phyloP scores from a whole-genome alignment of 2,329 filamentous ascomycete genomes.

The Exophiala sp. region DNA sequence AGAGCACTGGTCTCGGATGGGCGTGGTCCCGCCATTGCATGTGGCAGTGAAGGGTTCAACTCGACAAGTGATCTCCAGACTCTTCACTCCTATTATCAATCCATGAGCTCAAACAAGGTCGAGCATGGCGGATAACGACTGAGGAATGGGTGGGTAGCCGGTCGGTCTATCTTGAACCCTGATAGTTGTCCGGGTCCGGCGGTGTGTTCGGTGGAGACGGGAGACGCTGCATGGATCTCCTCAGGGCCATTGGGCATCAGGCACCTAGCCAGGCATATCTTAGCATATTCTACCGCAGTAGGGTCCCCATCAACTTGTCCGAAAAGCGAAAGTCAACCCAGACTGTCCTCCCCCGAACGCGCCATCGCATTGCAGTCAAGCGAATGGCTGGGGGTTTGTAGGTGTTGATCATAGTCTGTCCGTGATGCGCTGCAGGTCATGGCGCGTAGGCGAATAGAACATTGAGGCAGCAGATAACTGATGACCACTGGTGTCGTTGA shows the following conservation, averaged over 20 bases:
- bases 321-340: neutral
- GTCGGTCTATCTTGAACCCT: too few species aligned
- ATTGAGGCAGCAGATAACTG: neutral
- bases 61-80: too few species aligned
- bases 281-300: neutral
- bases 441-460: neutral
- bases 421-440: neutral
- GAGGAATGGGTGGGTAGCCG: too few species aligned
- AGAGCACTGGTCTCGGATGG: conserved; percentile 24
- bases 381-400: conserved; percentile 5
- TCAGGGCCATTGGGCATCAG: too few species aligned
- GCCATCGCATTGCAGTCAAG: conserved; percentile 4
- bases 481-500: too few species aligned
- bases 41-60: too few species aligned
- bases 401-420: neutral
- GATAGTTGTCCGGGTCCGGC: neutral
- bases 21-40: conserved; percentile 20
- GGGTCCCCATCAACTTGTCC: neutral
- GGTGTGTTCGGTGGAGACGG: neutral
- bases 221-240: neutral
- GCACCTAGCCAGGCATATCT: neutral
- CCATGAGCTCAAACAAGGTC: neutral
- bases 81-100: too few species aligned
- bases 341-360: neutral
- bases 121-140: neutral